Conservation (phyloP, 345 rosid species). For the Eutrema japonicum region DNA sequence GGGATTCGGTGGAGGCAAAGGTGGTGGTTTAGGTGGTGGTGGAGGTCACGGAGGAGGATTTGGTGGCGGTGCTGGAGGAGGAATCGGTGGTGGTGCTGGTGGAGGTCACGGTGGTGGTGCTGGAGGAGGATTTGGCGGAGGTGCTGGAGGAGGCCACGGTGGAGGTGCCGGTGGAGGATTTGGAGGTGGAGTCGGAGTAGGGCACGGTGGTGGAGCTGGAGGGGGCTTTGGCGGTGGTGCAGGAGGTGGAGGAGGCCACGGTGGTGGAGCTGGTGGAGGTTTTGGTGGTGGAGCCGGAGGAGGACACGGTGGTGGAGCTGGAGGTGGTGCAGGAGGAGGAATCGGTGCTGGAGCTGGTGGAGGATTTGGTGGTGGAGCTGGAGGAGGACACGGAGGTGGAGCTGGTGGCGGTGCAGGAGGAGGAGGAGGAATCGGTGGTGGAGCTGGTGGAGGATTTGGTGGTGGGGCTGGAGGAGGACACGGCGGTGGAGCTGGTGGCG, state of each 20-base stretch:
- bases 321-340: slow-evolving; percentile 36
- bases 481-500: slow-evolving; percentile 33
- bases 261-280: slow-evolving; percentile 26
- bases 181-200: slow-evolving; percentile 38
- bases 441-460: slow-evolving; percentile 24
- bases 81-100: slow-evolving; percentile 32
- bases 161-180: slow-evolving; percentile 25
- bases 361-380: slow-evolving; percentile 35
- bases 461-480: slow-evolving; percentile 36
- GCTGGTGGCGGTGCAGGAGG: slow-evolving; percentile 38
- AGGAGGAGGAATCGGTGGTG: slow-evolving; percentile 25
- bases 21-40: slow-evolving; percentile 30
- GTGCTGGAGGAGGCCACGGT: slow-evolving; percentile 31
- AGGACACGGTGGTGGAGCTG: slow-evolving; percentile 29
- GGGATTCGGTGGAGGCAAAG: slow-evolving; percentile 26
- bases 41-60: slow-evolving; percentile 33
- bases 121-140: slow-evolving; percentile 32
- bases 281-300: slow-evolving; percentile 37
- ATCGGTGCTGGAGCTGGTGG: slow-evolving; percentile 23
- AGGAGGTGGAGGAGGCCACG: slow-evolving; percentile 35
- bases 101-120: slow-evolving; percentile 30
- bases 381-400: slow-evolving; percentile 32
- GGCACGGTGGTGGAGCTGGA: slow-evolving; percentile 29
- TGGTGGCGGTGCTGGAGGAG: slow-evolving; percentile 40
- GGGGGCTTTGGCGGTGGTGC: slow-evolving; percentile 32